phyloP scores from a whole-genome alignment of 129 eudicot genomes.

The Saussurea involucrata region DNA sequence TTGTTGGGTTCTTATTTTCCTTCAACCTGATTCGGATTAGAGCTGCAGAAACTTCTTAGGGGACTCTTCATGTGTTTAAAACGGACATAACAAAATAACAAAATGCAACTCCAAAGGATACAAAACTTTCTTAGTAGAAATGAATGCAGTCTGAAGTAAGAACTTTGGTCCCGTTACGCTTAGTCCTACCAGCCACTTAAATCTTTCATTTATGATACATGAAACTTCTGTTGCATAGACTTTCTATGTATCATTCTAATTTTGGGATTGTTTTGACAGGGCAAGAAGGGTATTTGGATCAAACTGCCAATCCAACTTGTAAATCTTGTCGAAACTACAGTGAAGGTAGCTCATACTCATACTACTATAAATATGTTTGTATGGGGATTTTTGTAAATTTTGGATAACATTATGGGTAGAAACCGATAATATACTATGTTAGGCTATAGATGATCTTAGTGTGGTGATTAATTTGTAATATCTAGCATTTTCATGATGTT shows the following conservation, averaged over 20 bases:
- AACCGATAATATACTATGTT: background rate
- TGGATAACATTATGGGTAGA: background rate
- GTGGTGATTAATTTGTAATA: background rate
- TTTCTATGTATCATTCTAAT: constrained; percentile 3
- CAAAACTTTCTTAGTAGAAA: background rate
- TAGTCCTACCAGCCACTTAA: background rate
- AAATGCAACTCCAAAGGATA: background rate
- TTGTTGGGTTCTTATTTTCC: background rate
- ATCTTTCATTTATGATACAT: background rate
- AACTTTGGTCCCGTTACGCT: constrained; percentile 6
- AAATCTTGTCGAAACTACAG: constrained; percentile 64
- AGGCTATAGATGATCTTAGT: background rate
- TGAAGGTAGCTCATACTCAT: constrained; percentile 45
- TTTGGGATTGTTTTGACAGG: constrained; percentile 40
- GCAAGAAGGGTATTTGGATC: constrained; percentile 87
- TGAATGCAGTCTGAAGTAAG: background rate
- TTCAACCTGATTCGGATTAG: background rate
- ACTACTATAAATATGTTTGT: background rate
- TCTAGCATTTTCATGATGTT: constrained; percentile 4
- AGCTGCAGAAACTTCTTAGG: background rate
- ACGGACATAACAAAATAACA: background rate
- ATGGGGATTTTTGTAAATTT: background rate
- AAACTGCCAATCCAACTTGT: constrained; percentile 61
- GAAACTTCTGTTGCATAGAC: background rate
- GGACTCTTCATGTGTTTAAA: background rate